A percentile compares a stretch with the other conserved stretches of the same genome.
Evolutionary conservation across 2,329 filamentous ascomycete genomes (phyloP).

Genomic region (Penicillium sp.): DNA sequence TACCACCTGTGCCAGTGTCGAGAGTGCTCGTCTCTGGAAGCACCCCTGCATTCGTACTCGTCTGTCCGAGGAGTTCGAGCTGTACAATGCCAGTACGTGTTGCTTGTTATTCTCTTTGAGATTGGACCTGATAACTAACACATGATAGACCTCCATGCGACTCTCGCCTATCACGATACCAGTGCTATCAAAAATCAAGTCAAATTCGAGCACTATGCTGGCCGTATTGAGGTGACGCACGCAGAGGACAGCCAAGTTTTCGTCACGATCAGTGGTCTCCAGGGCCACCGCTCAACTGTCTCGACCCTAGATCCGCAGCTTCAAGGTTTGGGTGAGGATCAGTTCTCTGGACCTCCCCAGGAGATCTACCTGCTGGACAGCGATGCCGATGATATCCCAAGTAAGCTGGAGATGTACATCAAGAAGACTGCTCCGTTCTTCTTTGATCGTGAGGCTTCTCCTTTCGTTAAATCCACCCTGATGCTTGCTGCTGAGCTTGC

Average conservation of each 20-base stretch:
- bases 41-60: slow-evolving; percentile 58
- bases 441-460: slow-evolving; percentile 49
- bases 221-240: slow-evolving; percentile 55
- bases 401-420: slow-evolving; percentile 55
- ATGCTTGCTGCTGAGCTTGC: slow-evolving; percentile 38
- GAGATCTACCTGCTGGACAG: slow-evolving; percentile 51
- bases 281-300: slow-evolving; percentile 38
- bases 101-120: background rate
- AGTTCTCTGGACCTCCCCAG: slow-evolving; percentile 36
- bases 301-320: slow-evolving; percentile 41
- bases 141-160: slow-evolving; percentile 47
- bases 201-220: slow-evolving; percentile 48
- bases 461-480: slow-evolving; percentile 53
- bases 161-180: slow-evolving; percentile 53
- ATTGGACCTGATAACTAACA: slow-evolving; percentile 18
- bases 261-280: slow-evolving; percentile 47
- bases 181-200: slow-evolving; percentile 49
- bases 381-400: slow-evolving; percentile 50
- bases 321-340: slow-evolving; percentile 42
- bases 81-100: slow-evolving; percentile 53
- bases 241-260: slow-evolving; percentile 53
- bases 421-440: slow-evolving; percentile 49
- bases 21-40: slow-evolving; percentile 61
- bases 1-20: slow-evolving; percentile 58
- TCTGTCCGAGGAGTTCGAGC: slow-evolving; percentile 57